Percentiles rank a stretch among this genome's conserved stretches.
Evolutionary conservation across 768 basidiomycete genomes (phyloP).

Genomic region (Xerocomus brunneocitrinus): DNA sequence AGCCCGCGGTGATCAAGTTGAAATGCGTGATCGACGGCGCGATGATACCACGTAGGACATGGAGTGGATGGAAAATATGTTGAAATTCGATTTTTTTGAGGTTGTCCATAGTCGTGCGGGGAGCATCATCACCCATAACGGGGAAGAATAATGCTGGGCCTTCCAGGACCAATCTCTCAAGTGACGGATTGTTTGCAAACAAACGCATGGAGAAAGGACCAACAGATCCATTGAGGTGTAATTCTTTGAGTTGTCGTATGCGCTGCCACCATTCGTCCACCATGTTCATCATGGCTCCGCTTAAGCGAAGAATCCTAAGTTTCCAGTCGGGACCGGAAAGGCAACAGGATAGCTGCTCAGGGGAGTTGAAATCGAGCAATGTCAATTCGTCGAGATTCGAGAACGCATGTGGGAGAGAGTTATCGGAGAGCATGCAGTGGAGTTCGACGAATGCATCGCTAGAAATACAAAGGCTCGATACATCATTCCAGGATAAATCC

Average conservation of each 20-base stretch:
- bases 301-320: conserved; percentile 24
- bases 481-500: conserved; percentile 21
- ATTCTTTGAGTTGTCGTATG: conserved; percentile 20
- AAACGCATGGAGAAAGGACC: conserved; percentile 1
- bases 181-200: conserved; percentile 19
- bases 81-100: conserved; percentile 37
- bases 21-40: conserved; percentile 30
- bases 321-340: conserved; percentile 19
- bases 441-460: conserved; percentile 10
- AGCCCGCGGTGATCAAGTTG: conserved; percentile 12
- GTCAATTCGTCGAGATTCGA: conserved; percentile 35
- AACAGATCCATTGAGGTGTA: conserved; percentile 7
- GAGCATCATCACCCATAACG: background rate
- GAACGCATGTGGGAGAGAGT: conserved; percentile 29
- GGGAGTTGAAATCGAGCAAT: background rate
- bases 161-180: conserved; percentile 23
- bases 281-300: conserved; percentile 1
- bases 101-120: conserved; percentile 21
- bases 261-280: conserved; percentile 15
- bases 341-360: background rate
- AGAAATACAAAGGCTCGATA: conserved; percentile 20
- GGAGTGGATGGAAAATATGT: background rate
- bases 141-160: background rate
- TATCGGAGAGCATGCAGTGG: conserved; percentile 28
- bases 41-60: conserved; percentile 19